These are phyloP conservation scores for Nannizzia gypsea DNA, from an alignment of 2,329 filamentous ascomycete genomes.

Conservation along the genomic window DNA sequence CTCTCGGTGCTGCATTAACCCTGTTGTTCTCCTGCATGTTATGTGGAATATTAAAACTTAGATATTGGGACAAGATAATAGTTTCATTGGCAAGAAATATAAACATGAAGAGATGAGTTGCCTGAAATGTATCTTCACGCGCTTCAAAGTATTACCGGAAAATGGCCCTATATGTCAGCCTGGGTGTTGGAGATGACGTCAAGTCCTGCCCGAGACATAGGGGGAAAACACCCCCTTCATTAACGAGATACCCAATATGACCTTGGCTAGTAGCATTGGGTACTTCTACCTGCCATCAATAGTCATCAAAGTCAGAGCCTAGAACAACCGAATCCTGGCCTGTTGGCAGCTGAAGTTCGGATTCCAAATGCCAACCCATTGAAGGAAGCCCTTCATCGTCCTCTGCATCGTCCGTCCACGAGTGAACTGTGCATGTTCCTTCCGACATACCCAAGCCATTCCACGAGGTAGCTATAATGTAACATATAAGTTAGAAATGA, in stretches of 20 bases:
- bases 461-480: slow-evolving; percentile 58
- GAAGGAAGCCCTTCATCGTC: slow-evolving; percentile 12
- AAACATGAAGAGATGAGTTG: neutral
- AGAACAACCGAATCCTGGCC: neutral
- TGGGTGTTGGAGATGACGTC: neutral
- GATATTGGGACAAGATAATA: no score
- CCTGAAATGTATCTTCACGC: neutral
- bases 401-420: slow-evolving; percentile 51
- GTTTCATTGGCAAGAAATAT: neutral
- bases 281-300: neutral
- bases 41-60: no score
- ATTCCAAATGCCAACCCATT: slow-evolving; percentile 11
- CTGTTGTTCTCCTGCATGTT: no score
- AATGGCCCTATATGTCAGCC: neutral
- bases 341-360: slow-evolving; percentile 5
- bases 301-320: neutral
- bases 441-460: slow-evolving; percentile 62
- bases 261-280: neutral
- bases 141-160: neutral
- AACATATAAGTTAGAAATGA: slow-evolving; percentile 32
- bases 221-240: neutral
- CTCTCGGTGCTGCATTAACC: no score
- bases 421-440: slow-evolving; percentile 67
- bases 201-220: neutral
- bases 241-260: neutral